Conservation (phyloP, 495 filamentous ascomycete genomes). For the Bathelium albidoporum region DNA sequence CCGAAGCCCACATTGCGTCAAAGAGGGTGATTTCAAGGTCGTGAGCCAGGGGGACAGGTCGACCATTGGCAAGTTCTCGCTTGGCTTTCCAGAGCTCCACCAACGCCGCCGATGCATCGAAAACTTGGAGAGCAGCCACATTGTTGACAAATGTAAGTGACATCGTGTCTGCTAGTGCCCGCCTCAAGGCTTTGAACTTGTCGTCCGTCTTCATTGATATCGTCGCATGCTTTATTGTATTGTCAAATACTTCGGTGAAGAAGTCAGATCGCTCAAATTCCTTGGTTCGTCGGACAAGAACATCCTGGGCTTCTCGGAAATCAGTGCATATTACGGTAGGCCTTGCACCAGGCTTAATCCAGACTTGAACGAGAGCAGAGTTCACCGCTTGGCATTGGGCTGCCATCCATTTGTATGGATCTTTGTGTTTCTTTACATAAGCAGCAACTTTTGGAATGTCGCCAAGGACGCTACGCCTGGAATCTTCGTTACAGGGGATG, state of each 20-base stretch:
- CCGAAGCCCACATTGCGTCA: conserved; percentile 8
- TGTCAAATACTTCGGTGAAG: conserved; percentile 10
- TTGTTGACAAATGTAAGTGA: conserved; percentile 4
- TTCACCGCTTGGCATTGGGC: conserved; percentile 5
- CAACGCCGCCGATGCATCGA: not conserved
- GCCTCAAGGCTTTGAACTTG: not conserved
- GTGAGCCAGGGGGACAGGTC: conserved; percentile 1
- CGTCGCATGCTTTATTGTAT: not conserved
- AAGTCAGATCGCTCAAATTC: conserved; percentile 16
- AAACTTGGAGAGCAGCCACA: conserved; percentile 7
- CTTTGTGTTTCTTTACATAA: not conserved
- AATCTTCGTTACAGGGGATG: not conserved
- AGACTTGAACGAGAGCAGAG: conserved; percentile 13
- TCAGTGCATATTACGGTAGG: conserved; percentile 6
- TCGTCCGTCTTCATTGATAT: conserved; percentile 10
- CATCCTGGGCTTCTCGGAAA: conserved; percentile 11
- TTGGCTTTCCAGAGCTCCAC: conserved; percentile 10
- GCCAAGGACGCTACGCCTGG: not conserved
- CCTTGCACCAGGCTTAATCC: conserved; percentile 3
- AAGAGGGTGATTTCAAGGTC: not conserved
- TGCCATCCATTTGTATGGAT: not conserved
- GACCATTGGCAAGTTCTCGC: conserved; percentile 2
- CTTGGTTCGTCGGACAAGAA: conserved; percentile 5
- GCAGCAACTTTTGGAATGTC: not conserved
- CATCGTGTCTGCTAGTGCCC: conserved; percentile 10